Percentiles rank a stretch among this genome's conserved stretches.
These are phyloP conservation scores for Penicillium brevicompactum DNA, from an alignment of 2,329 filamentous ascomycete genomes.

Conservation along the genomic window DNA sequence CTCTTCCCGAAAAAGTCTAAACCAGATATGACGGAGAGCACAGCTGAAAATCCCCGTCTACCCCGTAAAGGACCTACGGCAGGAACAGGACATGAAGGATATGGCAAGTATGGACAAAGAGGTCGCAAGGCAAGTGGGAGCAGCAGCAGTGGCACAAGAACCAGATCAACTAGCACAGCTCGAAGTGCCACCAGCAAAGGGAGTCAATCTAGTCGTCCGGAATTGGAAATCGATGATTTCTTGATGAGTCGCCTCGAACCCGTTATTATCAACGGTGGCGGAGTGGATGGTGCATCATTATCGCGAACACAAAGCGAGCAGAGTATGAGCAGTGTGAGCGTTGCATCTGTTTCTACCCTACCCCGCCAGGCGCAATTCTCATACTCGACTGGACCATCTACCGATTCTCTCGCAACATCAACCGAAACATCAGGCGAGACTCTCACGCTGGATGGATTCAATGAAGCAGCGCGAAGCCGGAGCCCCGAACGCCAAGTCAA, in stretches of 20 bases:
- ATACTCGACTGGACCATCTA: conserved; percentile 33
- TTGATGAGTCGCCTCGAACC: conserved; percentile 50
- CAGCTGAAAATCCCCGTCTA: conserved; percentile 57
- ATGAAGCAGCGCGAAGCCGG: conserved; percentile 1
- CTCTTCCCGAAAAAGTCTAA: conserved; percentile 77
- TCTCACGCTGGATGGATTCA: conserved; percentile 9
- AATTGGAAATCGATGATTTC: conserved; percentile 52
- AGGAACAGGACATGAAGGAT: conserved; percentile 86
- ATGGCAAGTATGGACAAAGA: conserved; percentile 50
- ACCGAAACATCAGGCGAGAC: conserved; percentile 24
- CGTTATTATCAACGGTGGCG: conserved; percentile 53
- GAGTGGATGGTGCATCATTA: conserved; percentile 35
- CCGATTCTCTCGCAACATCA: conserved; percentile 35
- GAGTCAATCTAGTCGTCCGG: conserved; percentile 44
- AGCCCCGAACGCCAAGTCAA: conserved; percentile 10
- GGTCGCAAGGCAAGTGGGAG: conserved; percentile 47
- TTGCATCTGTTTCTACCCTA: conserved; percentile 30
- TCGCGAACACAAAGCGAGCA: conserved; percentile 44
- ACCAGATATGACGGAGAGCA: conserved; percentile 54
- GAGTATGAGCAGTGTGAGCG: conserved; percentile 39
- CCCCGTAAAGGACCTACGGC: conserved; percentile 77
- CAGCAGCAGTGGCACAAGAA: conserved; percentile 42
- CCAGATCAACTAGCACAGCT: conserved; percentile 45
- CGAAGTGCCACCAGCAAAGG: conserved; percentile 42
- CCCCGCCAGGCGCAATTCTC: conserved; percentile 22